Evolutionary conservation across 2,329 filamentous ascomycete species (phyloP).

Genomic region (Sporothrix sp.): DNA sequence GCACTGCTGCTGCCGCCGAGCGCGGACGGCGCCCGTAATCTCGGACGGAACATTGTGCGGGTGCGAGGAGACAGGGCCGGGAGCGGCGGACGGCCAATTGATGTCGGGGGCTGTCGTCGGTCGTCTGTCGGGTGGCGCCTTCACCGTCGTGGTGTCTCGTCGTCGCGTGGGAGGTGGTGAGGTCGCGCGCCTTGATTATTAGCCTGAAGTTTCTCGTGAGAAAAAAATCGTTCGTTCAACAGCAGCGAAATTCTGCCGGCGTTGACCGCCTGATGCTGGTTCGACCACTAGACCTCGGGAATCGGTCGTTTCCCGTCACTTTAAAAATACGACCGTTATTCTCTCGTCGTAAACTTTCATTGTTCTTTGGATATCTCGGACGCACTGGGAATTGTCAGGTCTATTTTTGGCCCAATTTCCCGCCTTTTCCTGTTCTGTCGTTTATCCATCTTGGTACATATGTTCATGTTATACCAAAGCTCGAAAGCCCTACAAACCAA

Average conservation of each 20-base stretch:
- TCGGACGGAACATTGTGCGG: slow-evolving; percentile 40
- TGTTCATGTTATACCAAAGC: no score
- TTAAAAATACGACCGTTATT: background rate
- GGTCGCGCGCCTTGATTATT: background rate
- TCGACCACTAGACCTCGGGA: background rate
- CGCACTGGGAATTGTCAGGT: no score
- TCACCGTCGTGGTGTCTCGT: background rate
- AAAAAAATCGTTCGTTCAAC: background rate
- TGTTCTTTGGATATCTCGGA: no score
- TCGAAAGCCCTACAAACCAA: background rate
- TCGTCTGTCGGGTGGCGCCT: background rate
- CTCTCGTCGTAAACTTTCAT: background rate
- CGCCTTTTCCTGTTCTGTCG: no score
- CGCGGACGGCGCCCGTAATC: slow-evolving; percentile 42
- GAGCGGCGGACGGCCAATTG: background rate
- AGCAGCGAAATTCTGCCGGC: slow-evolving; percentile 6
- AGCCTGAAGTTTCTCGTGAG: slow-evolving; percentile 4
- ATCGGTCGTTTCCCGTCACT: background rate
- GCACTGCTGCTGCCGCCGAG: slow-evolving; percentile 23
- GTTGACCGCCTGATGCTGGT: slow-evolving; percentile 4
- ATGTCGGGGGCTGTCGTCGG: background rate
- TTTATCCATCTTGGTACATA: no score
- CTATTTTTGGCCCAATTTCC: no score
- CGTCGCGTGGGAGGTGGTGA: background rate
- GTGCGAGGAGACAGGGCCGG: slow-evolving; percentile 12